phyloP scores from a whole-genome alignment of 1,139 yeast species.

The Spencermartinsiella ligniputridi region DNA sequence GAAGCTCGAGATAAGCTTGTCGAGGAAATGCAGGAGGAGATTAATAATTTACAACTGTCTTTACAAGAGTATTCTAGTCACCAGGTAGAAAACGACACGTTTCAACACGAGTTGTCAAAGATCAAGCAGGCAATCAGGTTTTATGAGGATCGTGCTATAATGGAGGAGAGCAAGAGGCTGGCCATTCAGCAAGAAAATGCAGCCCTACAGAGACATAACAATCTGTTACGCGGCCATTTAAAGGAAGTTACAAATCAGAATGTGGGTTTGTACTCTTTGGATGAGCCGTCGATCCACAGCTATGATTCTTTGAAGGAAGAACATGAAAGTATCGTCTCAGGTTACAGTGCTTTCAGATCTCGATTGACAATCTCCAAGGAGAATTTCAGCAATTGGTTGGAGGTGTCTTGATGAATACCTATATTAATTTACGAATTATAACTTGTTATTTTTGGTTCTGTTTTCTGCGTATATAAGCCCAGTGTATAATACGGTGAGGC shows the following conservation, averaged over 20 bases:
- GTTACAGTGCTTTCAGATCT: slow-evolving; percentile 12
- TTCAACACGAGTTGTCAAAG: slow-evolving; percentile 31
- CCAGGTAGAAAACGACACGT: slow-evolving; percentile 25
- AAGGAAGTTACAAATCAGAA: slow-evolving; percentile 32
- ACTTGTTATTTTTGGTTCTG: too few species aligned
- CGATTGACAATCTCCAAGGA: slow-evolving; percentile 7
- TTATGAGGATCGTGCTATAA: slow-evolving; percentile 42
- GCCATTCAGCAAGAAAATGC: slow-evolving; percentile 33
- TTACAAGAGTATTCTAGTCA: slow-evolving; percentile 23
- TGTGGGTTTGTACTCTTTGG: slow-evolving; percentile 10
- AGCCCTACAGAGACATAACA: slow-evolving; percentile 31
- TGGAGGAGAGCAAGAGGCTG: slow-evolving; percentile 34
- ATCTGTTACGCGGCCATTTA: slow-evolving; percentile 31
- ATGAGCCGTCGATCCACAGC: background rate
- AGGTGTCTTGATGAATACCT: too few species aligned
- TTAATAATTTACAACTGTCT: slow-evolving; percentile 35
- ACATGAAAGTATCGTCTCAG: slow-evolving; percentile 17
- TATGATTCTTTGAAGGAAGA: slow-evolving; percentile 19
- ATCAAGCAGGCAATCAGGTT: slow-evolving; percentile 36
- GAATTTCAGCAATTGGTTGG: slow-evolving; percentile 6
- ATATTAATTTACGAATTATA: too few species aligned
- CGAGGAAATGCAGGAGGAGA: slow-evolving; percentile 40
- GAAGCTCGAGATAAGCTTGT: slow-evolving; percentile 37
- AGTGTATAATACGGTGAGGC: too few species aligned
- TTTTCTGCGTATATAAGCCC: too few species aligned